Evolutionary conservation across 2,329 filamentous ascomycete genomes (phyloP), one percentile per base, ranked within the genome.

Genomic region (Alternaria panax): DNA sequence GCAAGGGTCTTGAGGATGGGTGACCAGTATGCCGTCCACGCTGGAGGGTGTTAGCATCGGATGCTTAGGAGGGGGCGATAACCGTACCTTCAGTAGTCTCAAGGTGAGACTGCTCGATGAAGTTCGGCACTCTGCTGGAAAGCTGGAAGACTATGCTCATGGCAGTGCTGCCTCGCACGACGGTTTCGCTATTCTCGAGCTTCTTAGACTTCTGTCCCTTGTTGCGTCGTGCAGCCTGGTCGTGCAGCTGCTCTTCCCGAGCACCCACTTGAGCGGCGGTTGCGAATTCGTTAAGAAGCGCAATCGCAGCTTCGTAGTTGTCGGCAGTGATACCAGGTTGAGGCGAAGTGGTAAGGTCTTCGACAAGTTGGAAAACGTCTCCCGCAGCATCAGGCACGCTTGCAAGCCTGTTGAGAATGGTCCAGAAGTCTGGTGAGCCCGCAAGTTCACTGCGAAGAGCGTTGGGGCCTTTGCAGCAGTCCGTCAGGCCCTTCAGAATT

Each of bases 11-110:
- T 88, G 79, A 99, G 95, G 25, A 99, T 93, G 2, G 94, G 95
- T 14, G 93, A 89, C 95, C 95, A 99, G 77, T 99, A 99, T 8
- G 95, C 92, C 51, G 92, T 93, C 95, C 95, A 99, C 14, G 95
- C 95, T 91, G 45, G 16, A 4, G 16, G 4, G 14, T 28, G 28
- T 62, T 36, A 62, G 25, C 9, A 22, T n/a, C 16, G 8, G 12
- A 42, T 18, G n/a, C 2, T 6, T 20, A 8, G 5, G 12, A 14
- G 12, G 12, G 12, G 9, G n/a, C 7, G 2, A 28, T 3, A 18
- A 11, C n/a, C 7, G 38, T 79, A 91, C 90, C 90, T 84, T 97
- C 91, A 59, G 85, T 92, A 60, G 87, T 90, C 74, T 97, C 95
- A 2, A 98, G 87, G 71, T 97, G 94, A 22, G 93, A 97, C 74